Percentiles rank a stretch among this genome's conserved stretches.
phyloP scores from a whole-genome alignment of 352 stramenopile genomes.

The Globisporangium orthogonon region DNA sequence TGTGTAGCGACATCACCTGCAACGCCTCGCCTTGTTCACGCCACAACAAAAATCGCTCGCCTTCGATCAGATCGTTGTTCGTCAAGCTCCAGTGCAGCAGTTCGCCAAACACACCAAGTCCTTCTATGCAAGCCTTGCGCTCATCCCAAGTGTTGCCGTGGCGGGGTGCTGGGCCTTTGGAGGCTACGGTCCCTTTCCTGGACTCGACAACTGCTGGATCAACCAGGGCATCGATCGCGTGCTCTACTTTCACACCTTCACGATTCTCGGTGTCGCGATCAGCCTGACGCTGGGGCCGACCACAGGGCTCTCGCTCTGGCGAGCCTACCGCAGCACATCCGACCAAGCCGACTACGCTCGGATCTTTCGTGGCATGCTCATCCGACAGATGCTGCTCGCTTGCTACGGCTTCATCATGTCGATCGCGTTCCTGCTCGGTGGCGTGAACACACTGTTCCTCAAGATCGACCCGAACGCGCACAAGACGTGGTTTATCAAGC shows the following conservation, averaged over 20 bases:
- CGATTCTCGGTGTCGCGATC: constrained; percentile 17
- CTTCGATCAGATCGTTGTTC: constrained; percentile 16
- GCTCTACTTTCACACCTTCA: constrained; percentile 30
- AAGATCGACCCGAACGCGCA: constrained; percentile 15
- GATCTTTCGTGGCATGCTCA: constrained; percentile 20
- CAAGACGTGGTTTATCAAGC: constrained; percentile 24
- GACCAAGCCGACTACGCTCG: constrained; percentile 8
- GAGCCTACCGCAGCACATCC: constrained; percentile 13
- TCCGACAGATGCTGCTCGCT: constrained; percentile 20
- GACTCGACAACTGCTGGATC: constrained; percentile 32
- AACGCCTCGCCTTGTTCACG: background rate
- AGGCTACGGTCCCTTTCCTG: constrained; percentile 21
- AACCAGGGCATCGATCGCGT: constrained; percentile 19
- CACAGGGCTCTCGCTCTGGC: constrained; percentile 18
- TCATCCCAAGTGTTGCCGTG: constrained; percentile 16
- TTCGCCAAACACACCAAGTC: constrained; percentile 13
- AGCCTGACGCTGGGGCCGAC: constrained; percentile 11
- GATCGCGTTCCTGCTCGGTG: constrained; percentile 15
- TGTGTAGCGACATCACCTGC: no score
- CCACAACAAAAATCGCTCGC: background rate
- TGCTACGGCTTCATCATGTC: constrained; percentile 21
- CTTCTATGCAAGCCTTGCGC: constrained; percentile 18
- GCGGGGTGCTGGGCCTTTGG: constrained; percentile 20
- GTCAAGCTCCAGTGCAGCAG: constrained; percentile 15
- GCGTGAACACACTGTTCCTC: constrained; percentile 19